Evolutionary conservation across 306 rosid species (phyloP).

Genomic region (Vicia sativa): DNA sequence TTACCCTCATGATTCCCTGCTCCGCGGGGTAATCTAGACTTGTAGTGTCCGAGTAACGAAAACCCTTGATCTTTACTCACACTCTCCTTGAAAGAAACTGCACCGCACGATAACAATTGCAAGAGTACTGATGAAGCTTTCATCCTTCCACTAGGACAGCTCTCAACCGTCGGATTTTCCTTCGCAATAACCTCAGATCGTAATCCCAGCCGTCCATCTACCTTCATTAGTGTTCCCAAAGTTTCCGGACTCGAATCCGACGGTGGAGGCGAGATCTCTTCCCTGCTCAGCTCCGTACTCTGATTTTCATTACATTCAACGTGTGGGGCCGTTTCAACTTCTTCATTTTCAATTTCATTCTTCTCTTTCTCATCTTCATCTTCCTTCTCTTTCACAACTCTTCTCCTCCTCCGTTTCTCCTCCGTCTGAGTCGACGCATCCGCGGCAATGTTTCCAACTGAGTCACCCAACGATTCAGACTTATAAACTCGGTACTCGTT

Average conservation of each 20-base stretch:
- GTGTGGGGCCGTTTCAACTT: conserved; percentile 29
- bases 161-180: conserved; percentile 55
- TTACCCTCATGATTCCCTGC: conserved; percentile 50
- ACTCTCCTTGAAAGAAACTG: conserved; percentile 77
- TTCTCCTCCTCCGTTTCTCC: conserved; percentile 72
- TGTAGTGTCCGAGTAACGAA: conserved; percentile 65
- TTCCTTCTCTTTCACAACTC: conserved; percentile 40
- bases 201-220: conserved; percentile 66
- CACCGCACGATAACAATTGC: conserved; percentile 85
- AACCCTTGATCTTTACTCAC: conserved; percentile 65
- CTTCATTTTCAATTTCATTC: conserved; percentile 41
- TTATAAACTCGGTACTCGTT: conserved; percentile 91
- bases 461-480: conserved; percentile 71
- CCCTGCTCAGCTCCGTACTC: conserved; percentile 77
- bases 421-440: conserved; percentile 95
- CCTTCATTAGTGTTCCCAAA: conserved; percentile 79
- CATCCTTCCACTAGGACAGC: conserved; percentile 60
- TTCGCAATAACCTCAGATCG: conserved; percentile 26
- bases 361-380: conserved; percentile 35
- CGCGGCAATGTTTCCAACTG: conserved; percentile 67
- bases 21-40: conserved; percentile 60
- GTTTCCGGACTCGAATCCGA: conserved; percentile 97
- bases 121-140: conserved; percentile 79
- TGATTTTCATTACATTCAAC: conserved; percentile 40
- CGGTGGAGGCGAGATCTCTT: conserved; percentile 98